These are phyloP conservation scores for Amphicarpaea edgeworthii DNA, from an alignment of 306 rosid genomes.

Conservation along the genomic window DNA sequence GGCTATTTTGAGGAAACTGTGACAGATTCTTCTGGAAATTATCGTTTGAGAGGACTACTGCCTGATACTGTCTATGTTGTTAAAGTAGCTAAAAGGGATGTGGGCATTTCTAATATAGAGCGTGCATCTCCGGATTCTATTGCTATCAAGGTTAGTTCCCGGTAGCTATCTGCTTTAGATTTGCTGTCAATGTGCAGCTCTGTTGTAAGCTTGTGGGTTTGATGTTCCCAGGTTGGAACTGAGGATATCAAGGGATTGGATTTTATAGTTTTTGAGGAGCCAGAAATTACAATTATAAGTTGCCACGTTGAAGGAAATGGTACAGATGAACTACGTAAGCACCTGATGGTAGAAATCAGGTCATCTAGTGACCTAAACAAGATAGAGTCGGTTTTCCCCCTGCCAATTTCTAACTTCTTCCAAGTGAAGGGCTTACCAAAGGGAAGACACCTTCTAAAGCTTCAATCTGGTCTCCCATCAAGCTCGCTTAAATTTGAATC, in stretches of 20 bases:
- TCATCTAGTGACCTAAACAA: slow-evolving; percentile 69
- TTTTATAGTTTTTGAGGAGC: slow-evolving; percentile 94
- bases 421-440: slow-evolving; percentile 89
- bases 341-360: slow-evolving; percentile 86
- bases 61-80: slow-evolving; percentile 82
- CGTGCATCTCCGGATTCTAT: slow-evolving; percentile 90
- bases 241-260: slow-evolving; percentile 86
- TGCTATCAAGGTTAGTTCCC: slow-evolving; percentile 66
- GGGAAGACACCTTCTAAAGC: slow-evolving; percentile 87
- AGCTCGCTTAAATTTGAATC: slow-evolving; percentile 83
- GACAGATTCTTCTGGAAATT: slow-evolving; percentile 87
- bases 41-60: slow-evolving; percentile 92
- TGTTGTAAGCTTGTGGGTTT: slow-evolving; percentile 38
- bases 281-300: slow-evolving; percentile 88
- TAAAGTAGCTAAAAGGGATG: slow-evolving; percentile 73
- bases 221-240: slow-evolving; percentile 72
- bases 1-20: slow-evolving; percentile 94
- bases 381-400: slow-evolving; percentile 77
- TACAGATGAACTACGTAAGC: slow-evolving; percentile 71
- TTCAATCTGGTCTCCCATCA: slow-evolving; percentile 70
- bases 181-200: slow-evolving; percentile 39
- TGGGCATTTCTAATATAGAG: slow-evolving; percentile 69
- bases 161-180: slow-evolving; percentile 32
- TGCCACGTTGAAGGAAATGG: slow-evolving; percentile 91
- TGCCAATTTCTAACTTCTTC: slow-evolving; percentile 93